These are phyloP conservation scores for Endoconidiophora polonica DNA, from an alignment of 2,329 filamentous ascomycete genomes.

Conservation along the genomic window DNA sequence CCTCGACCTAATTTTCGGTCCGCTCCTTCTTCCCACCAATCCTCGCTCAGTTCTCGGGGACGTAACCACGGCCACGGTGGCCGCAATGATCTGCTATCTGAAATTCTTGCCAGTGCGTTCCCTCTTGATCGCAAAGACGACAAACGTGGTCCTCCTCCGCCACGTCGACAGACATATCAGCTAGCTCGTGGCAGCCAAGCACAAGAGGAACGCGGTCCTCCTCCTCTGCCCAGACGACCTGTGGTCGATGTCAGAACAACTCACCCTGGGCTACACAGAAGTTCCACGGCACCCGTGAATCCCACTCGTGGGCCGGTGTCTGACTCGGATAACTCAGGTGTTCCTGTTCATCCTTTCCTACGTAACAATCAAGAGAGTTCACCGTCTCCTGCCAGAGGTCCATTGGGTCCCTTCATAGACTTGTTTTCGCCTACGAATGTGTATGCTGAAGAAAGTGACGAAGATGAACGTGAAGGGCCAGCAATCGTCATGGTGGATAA, in stretches of 20 bases:
- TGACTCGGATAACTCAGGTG: not conserved
- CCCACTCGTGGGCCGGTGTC: not conserved
- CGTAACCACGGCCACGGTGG: too few species aligned
- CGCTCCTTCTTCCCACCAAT: too few species aligned
- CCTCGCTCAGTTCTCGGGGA: too few species aligned
- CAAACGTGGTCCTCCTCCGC: too few species aligned
- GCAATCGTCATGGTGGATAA: conserved; percentile 11
- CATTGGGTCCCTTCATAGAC: conserved; percentile 1
- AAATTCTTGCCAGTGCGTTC: too few species aligned
- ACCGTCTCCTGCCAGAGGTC: not conserved
- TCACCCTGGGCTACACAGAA: conserved; percentile 7
- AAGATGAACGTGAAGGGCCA: conserved; percentile 5
- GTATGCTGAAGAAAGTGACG: conserved; percentile 5
- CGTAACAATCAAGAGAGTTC: not conserved
- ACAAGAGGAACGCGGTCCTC: not conserved
- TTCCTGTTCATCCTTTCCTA: conserved; percentile 10
- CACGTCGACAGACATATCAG: too few species aligned
- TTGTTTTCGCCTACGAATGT: conserved; percentile 3
- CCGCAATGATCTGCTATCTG: too few species aligned
- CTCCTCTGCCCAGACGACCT: conserved; percentile 6
- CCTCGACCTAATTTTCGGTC: too few species aligned
- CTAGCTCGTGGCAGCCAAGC: not conserved
- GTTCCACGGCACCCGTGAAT: conserved; percentile 7
- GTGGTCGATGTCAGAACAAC: not conserved
- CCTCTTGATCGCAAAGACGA: too few species aligned